Conservation (phyloP, 1,139 yeast species). For the Debaryomyces udenii region DNA sequence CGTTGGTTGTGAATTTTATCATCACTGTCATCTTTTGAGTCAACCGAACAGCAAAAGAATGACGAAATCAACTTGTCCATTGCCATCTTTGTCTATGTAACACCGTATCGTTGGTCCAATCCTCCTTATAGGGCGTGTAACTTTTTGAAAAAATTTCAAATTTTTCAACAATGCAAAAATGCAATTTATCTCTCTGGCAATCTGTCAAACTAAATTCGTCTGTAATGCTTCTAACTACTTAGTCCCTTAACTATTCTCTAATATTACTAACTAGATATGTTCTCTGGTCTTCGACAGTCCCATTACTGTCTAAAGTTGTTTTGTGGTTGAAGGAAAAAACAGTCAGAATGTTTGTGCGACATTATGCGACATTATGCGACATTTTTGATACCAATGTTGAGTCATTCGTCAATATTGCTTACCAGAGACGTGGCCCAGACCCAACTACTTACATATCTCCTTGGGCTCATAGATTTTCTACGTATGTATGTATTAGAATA, state of each 20-base stretch:
- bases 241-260: not conserved
- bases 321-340: constrained; percentile 8
- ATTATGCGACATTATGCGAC: constrained; percentile 1
- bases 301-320: not conserved
- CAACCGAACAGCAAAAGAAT: constrained; percentile 46
- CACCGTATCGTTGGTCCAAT: constrained; percentile 1
- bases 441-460: too few relatives aligned
- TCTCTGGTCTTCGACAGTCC: not conserved
- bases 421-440: too few relatives aligned
- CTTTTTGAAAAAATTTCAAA: constrained; percentile 2
- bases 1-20: constrained; percentile 23
- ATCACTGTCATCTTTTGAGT: constrained; percentile 39
- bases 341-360: constrained; percentile 1
- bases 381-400: not conserved
- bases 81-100: not conserved
- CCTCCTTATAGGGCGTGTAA: constrained; percentile 3
- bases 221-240: not conserved
- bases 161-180: constrained; percentile 4
- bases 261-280: constrained; percentile 2
- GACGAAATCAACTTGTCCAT: constrained; percentile 35
- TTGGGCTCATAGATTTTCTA: too few relatives aligned
- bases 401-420: not conserved
- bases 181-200: constrained; percentile 3
- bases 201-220: not conserved
- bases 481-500: too few relatives aligned